These are phyloP conservation scores for Mayamaea pseudoterrestris DNA, from an alignment of 108 stramenopile genomes.

Conservation along the genomic window DNA sequence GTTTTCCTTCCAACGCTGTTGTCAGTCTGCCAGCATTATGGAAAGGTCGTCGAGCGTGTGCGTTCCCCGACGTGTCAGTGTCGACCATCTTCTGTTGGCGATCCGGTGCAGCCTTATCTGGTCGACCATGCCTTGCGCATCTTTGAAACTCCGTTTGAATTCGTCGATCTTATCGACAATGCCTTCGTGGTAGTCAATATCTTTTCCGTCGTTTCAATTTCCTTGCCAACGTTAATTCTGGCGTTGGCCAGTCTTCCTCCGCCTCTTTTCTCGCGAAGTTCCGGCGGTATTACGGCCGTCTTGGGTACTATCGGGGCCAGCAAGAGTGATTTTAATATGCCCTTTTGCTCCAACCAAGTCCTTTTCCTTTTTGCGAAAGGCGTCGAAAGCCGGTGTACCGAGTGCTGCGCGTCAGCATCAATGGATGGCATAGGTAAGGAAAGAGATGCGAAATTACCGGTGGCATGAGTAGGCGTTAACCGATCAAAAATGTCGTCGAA, in stretches of 20 bases:
- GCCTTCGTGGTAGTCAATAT: conserved; percentile 25
- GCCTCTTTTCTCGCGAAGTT: conserved; percentile 42
- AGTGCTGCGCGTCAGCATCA: no score
- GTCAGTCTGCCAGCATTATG: conserved; percentile 42
- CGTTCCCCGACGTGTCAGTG: conserved; percentile 46
- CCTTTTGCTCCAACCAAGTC: conserved; percentile 48
- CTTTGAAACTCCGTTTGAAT: conserved; percentile 21
- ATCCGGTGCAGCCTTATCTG: conserved; percentile 21
- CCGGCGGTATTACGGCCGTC: conserved; percentile 64
- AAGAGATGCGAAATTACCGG: no score
- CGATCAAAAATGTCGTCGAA: conserved; percentile 99
- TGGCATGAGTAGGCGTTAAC: conserved; percentile 34
- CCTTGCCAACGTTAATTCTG: conserved; percentile 20
- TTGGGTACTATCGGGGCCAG: conserved; percentile 60
- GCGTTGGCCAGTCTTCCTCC: conserved; percentile 63
- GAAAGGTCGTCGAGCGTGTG: conserved; percentile 39
- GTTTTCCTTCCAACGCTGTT: conserved; percentile 20
- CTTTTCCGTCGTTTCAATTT: conserved; percentile 23
- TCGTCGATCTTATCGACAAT: conserved; percentile 25
- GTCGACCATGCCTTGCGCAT: conserved; percentile 13
- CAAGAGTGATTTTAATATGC: conserved; percentile 75
- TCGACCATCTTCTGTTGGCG: conserved; percentile 35
- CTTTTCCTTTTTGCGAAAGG: conserved; percentile 76
- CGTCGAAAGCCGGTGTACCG: conserved; percentile 74
- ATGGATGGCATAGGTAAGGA: no score